Percentiles rank a stretch among this genome's conserved stretches.
Conservation (phyloP, 192 early-diverging fungal genomes). For the Funneliformis geosporum region DNA sequence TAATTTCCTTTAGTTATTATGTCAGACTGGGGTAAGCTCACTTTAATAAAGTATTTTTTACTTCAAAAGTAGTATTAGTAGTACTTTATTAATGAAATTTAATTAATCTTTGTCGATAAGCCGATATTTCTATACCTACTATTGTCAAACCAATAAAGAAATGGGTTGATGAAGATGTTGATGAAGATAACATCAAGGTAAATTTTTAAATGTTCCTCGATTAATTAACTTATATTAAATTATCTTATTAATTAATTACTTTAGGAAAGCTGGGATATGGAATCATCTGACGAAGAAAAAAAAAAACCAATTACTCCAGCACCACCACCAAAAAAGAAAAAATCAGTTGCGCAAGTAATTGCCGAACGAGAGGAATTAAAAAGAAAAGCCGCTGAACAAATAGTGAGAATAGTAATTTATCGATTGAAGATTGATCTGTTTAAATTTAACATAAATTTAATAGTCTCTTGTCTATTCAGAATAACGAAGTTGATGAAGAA, state of each 20-base stretch:
- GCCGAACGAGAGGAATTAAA: constrained; percentile 56
- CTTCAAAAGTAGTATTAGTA: no score
- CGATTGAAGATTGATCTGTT: background rate
- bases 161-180: constrained; percentile 69
- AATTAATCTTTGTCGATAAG: no score
- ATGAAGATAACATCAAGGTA: constrained; percentile 59
- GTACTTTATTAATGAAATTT: no score
- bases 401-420: constrained; percentile 5
- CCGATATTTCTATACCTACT: constrained; percentile 37
- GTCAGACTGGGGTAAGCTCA: no score
- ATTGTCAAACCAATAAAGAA: constrained; percentile 51
- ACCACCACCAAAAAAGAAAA: constrained; percentile 49
- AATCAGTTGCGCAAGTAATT: constrained; percentile 59
- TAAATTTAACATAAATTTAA: background rate
- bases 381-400: constrained; percentile 46
- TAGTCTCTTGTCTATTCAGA: background rate
- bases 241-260: background rate
- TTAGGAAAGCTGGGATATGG: constrained; percentile 61
- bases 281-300: constrained; percentile 59
- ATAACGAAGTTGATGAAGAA: constrained; percentile 36
- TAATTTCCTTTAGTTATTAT: no score
- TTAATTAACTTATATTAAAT: background rate
- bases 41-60: no score
- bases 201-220: background rate
- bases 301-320: constrained; percentile 39